Evolutionary conservation across 768 basidiomycete genomes (phyloP).

Genomic region (Boletus rubescentipes): DNA sequence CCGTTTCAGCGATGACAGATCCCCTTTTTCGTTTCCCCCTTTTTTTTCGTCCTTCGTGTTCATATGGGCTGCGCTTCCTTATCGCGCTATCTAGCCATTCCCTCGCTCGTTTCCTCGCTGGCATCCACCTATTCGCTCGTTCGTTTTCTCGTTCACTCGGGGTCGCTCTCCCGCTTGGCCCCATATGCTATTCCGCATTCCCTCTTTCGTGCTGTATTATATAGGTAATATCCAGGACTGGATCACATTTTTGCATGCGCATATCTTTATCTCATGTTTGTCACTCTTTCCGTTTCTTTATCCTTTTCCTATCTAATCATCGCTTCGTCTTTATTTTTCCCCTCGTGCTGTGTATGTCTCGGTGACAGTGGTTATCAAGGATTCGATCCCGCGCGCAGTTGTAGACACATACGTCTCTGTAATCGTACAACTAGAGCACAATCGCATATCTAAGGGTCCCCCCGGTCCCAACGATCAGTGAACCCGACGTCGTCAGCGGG

Average conservation of each 20-base stretch:
- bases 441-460: conserved; percentile 10
- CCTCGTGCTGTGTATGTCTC: conserved; percentile 8
- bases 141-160: neutral
- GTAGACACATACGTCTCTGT: conserved; percentile 10
- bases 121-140: conserved; percentile 1
- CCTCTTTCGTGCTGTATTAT: conserved; percentile 7
- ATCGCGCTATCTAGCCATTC: conserved; percentile 19
- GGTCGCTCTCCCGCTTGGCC: neutral
- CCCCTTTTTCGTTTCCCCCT: neutral
- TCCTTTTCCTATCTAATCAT: neutral
- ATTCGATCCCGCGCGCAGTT: too few species aligned
- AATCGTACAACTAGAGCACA: conserved; percentile 19
- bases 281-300: conserved; percentile 9
- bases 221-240: conserved; percentile 13
- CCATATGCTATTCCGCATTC: neutral
- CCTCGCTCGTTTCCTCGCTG: neutral
- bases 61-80: conserved; percentile 17
- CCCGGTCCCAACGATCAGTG: neutral
- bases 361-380: neutral
- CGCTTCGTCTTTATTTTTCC: neutral
- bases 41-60: conserved; percentile 13
- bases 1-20: conserved; percentile 9
- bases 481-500: neutral
- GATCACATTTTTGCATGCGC: conserved; percentile 7
- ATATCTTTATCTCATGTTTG: neutral